Evolutionary conservation across 768 basidiomycete species (phyloP), one percentile per base, ranked within the genome.

Genomic region (Phlegmacium glaucopus): DNA sequence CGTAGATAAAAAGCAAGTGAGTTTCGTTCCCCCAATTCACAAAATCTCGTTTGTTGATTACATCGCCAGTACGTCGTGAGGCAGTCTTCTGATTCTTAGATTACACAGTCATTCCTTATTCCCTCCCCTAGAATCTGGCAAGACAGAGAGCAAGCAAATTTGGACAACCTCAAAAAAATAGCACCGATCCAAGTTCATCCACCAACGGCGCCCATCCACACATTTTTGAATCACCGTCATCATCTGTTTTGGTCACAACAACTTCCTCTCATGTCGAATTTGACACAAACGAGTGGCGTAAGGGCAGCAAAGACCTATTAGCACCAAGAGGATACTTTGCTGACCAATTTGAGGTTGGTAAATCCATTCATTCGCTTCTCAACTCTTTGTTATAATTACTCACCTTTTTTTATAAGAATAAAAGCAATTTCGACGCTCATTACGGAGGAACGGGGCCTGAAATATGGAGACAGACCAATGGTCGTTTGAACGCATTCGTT

Each of bases 1-100:
- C 51, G 88, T 99, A 10, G 95, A 98, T 70, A 91, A 92, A 68
- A 93, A 92, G 63, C 94, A 96, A 79, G 90, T 85, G 42, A 35
- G 75, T 42, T 15, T 16, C 15, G 9, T 43, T 44, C 28, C 30
- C 56, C 34, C 27, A 12, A 12, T 42, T 42, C 6, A 3, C 18
- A 27, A 7, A 59, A 27, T 37, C 28, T 36, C 47, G n/a, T 17
- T 37, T 36, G 28, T 2, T 39, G 37, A 32, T 32, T 50, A 3
- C 11, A 11, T 17, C 49, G 42, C 2, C 53, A 86, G 81, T 86
- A 84, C 59, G 85, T 87, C 47, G 83, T 87, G 67, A 60, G 83
- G 27, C 10, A 26, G 15, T 11, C 15, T 5, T 27, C 15, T 18
- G 16, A 6, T 16, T 10, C 4, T 35, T n/a, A 10, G 2, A 7